Evolutionary conservation across 345 rosid species (phyloP).

Genomic region (Hibiscus trionum): DNA sequence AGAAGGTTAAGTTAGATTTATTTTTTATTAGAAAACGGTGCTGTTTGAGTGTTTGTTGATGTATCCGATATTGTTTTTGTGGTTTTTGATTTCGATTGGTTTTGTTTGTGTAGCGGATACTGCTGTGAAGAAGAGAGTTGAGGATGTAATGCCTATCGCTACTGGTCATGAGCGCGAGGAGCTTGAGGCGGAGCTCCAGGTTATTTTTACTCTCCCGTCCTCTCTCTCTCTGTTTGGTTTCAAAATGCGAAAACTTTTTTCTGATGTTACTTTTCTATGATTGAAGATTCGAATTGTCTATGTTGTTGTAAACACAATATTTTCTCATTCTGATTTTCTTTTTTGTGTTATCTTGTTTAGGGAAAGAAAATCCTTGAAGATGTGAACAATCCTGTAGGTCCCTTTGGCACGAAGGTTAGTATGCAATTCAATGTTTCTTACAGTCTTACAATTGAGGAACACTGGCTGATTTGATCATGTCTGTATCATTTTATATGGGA

Average conservation of each 20-base stretch:
- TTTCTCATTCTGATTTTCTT: constrained; percentile 3
- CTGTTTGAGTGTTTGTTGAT: neutral
- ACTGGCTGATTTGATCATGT: neutral
- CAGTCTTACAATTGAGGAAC: neutral
- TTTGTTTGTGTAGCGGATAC: constrained; percentile 27
- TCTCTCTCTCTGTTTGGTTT: neutral
- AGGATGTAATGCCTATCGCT: constrained; percentile 74
- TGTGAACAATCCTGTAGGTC: constrained; percentile 62
- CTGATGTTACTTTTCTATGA: neutral
- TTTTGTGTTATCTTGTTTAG: constrained; percentile 24
- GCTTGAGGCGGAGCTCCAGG: constrained; percentile 70
- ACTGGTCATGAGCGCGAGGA: constrained; percentile 92
- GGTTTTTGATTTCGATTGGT: constrained; percentile 1
- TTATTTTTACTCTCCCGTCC: constrained; percentile 16
- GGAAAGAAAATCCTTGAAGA: constrained; percentile 63
- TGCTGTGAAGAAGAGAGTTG: constrained; percentile 49
- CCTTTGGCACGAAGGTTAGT: constrained; percentile 91
- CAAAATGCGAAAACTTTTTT: neutral
- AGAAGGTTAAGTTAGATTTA: neutral
- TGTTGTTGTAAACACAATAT: neutral
- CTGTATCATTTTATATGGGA: neutral
- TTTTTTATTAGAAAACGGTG: neutral
- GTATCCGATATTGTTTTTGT: neutral
- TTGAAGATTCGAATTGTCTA: neutral
- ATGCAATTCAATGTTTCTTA: neutral